A percentile compares a stretch with the other conserved stretches of the same genome.
Conservation (phyloP, 2,329 filamentous ascomycete species). For the Metarhizium guizhouense region DNA sequence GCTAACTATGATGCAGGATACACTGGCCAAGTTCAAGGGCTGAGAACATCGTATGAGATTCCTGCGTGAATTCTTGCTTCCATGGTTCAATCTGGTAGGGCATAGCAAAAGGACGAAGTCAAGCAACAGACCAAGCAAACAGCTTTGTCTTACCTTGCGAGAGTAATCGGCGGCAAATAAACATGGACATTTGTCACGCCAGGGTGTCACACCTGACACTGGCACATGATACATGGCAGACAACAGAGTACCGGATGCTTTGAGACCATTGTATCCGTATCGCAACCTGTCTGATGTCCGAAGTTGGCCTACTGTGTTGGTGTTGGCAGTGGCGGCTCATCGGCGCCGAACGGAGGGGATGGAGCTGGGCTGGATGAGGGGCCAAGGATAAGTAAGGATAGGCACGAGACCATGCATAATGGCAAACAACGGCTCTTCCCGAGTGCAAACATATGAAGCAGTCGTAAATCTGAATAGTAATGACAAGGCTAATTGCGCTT, state of each 20-base stretch:
- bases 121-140: too few relatives aligned
- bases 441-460: neutral
- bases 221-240: neutral
- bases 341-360: neutral
- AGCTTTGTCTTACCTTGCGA: too few relatives aligned
- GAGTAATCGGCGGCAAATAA: neutral
- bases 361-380: neutral
- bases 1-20: conserved; percentile 37
- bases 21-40: conserved; percentile 60
- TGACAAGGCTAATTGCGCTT: too few relatives aligned
- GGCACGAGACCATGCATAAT: conserved; percentile 14
- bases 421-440: neutral
- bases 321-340: neutral
- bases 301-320: neutral
- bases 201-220: neutral
- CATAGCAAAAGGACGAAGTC: neutral
- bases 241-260: neutral
- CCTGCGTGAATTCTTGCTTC: neutral
- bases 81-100: neutral
- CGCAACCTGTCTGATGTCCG: neutral
- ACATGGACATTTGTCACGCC: neutral
- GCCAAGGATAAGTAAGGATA: conserved; percentile 1
- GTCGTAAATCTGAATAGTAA: too few relatives aligned
- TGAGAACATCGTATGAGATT: conserved; percentile 25
- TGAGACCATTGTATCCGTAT: neutral